phyloP scores from a whole-genome alignment of 495 filamentous ascomycete species.

The Podospora tetraspora region DNA sequence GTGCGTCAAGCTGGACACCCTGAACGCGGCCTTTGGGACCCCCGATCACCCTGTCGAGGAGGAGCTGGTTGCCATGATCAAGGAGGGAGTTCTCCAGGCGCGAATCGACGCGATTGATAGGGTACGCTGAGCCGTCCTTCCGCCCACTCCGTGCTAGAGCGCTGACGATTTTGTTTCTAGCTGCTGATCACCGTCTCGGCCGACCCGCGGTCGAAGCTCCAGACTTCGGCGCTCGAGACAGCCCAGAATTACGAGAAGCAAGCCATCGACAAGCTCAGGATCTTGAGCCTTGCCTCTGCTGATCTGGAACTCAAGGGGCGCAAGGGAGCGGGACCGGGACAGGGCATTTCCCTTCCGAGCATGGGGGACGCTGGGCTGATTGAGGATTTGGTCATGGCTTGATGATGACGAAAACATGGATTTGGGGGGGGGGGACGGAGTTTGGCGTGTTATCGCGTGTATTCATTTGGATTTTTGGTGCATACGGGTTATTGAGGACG shows the following conservation, averaged over 20 bases:
- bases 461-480: not conserved
- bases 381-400: conserved; percentile 4
- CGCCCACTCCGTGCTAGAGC: not conserved
- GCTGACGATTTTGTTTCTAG: conserved; percentile 29
- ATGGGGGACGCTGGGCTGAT: not conserved
- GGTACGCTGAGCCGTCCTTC: conserved; percentile 37
- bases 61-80: conserved; percentile 74
- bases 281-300: conserved; percentile 66
- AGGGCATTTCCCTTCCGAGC: not conserved
- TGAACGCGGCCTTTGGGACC: conserved; percentile 60
- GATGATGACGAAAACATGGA: not conserved
- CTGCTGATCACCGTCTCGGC: conserved; percentile 63
- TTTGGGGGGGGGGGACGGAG: not conserved
- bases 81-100: conserved; percentile 62
- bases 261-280: conserved; percentile 66
- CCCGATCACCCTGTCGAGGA: conserved; percentile 58
- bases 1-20: conserved; percentile 61
- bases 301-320: conserved; percentile 62
- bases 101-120: conserved; percentile 78
- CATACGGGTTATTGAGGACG: not conserved
- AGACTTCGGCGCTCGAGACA: conserved; percentile 58
- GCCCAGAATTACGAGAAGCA: conserved; percentile 67
- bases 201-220: conserved; percentile 61
- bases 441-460: not conserved
- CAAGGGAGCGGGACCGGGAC: not conserved